Evolutionary conservation across 106 monocot genomes (phyloP).

Genomic region (Dendrobium huoshanense): DNA sequence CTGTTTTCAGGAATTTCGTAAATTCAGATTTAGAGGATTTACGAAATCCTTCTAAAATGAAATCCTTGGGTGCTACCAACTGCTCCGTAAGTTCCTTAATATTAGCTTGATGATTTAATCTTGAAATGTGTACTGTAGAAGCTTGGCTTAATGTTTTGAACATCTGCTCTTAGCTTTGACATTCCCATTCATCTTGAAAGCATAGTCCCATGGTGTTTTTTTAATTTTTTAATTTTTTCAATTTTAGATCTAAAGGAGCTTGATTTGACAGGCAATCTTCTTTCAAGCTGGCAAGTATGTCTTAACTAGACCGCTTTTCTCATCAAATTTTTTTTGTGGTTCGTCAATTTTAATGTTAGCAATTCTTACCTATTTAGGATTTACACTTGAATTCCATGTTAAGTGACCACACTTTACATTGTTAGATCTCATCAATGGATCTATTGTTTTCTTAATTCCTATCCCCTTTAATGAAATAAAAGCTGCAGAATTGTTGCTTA

Average conservation of each 20-base stretch:
- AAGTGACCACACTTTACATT: neutral
- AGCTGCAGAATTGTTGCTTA: neutral
- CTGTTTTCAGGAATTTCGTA: no score
- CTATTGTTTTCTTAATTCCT: neutral
- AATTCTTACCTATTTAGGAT: neutral
- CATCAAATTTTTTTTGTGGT: neutral
- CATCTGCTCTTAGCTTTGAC: neutral
- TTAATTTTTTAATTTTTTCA: slow-evolving; percentile 2
- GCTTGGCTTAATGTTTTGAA: neutral
- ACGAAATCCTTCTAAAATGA: no score
- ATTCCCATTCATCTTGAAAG: neutral
- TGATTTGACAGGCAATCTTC: slow-evolving; percentile 88
- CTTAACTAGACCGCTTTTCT: slow-evolving; percentile 8
- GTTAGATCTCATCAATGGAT: neutral
- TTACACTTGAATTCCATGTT: neutral
- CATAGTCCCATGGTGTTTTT: neutral
- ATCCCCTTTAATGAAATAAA: neutral
- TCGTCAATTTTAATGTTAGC: neutral
- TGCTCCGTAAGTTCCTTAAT: neutral
- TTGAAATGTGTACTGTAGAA: neutral
- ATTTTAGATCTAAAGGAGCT: slow-evolving; percentile 83
- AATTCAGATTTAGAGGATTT: no score
- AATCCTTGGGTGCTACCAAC: no score
- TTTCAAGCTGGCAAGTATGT: slow-evolving; percentile 91
- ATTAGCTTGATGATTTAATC: neutral